phyloP scores from a whole-genome alignment of 495 filamentous ascomycete species.

The Hapsidospora chrysogenum region DNA sequence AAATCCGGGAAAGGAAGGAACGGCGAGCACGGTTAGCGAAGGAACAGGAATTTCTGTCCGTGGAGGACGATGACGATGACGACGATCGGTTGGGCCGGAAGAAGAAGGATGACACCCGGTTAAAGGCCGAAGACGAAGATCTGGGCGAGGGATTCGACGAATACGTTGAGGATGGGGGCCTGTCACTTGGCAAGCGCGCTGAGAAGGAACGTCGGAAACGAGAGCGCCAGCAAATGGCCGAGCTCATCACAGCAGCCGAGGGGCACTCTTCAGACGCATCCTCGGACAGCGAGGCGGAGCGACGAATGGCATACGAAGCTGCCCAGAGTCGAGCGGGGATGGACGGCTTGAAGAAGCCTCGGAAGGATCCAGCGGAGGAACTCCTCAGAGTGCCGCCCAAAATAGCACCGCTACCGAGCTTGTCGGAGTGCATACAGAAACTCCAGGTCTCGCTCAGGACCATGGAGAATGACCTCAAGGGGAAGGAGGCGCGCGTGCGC shows the following conservation, averaged over 20 bases:
- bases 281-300: conserved; percentile 66
- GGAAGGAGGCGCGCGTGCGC: conserved; percentile 40
- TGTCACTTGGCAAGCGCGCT: conserved; percentile 63
- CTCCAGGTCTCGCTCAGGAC: conserved; percentile 32
- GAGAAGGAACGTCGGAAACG: conserved; percentile 55
- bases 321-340: conserved; percentile 72
- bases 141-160: conserved; percentile 92
- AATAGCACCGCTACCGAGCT: conserved; percentile 37
- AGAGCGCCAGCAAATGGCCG: conserved; percentile 61
- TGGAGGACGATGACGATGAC: conserved; percentile 42
- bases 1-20: conserved; percentile 85
- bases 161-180: conserved; percentile 68
- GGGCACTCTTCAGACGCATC: conserved; percentile 32
- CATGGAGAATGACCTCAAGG: conserved; percentile 36
- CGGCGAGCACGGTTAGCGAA: conserved; percentile 63
- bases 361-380: conserved; percentile 1
- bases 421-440: conserved; percentile 31
- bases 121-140: conserved; percentile 78
- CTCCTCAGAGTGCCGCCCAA: conserved; percentile 25
- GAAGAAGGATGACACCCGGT: conserved; percentile 49
- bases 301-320: conserved; percentile 72
- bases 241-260: conserved; percentile 72
- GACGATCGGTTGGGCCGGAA: conserved; percentile 30
- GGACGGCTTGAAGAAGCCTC: conserved; percentile 37
- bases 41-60: conserved; percentile 62